Evolutionary conservation across 805 yeast species (phyloP).

Genomic region (Sungouiozyma ichnusensis): DNA sequence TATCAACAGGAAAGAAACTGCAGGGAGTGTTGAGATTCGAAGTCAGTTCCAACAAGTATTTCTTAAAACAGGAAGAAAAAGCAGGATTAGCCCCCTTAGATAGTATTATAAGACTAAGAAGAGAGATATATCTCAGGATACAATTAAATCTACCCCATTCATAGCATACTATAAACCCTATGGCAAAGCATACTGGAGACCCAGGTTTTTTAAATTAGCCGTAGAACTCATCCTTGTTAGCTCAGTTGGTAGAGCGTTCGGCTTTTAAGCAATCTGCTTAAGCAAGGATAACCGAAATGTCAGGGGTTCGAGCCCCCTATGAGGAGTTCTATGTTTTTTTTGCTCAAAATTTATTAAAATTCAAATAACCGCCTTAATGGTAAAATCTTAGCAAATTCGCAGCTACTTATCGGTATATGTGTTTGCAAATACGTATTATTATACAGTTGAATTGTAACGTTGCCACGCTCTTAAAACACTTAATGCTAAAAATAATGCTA

Average conservation of each 20-base stretch:
- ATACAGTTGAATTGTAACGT: not conserved
- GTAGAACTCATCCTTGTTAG: conserved; percentile 41
- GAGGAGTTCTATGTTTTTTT: conserved; percentile 30
- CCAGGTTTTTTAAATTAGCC: not conserved
- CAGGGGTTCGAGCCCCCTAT: conserved; percentile 44
- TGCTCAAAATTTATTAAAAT: too few species aligned
- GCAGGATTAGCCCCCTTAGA: too few species aligned
- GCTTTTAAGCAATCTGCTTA: conserved; percentile 38
- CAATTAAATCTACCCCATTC: too few species aligned
- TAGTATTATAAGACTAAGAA: too few species aligned
- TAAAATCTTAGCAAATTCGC: not conserved
- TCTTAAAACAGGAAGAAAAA: too few species aligned
- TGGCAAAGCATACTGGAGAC: not conserved
- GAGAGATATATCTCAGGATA: too few species aligned
- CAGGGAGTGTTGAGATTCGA: too few species aligned
- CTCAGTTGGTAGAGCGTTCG: conserved; percentile 67
- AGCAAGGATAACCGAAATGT: conserved; percentile 36
- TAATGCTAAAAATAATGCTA: conserved; percentile 6
- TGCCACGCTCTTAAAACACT: conserved; percentile 9
- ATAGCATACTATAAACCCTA: not conserved
- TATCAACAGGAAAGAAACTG: too few species aligned
- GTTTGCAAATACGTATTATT: not conserved
- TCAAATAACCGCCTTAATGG: too few species aligned
- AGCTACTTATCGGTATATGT: not conserved
- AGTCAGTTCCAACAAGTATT: too few species aligned